These are phyloP conservation scores for Eurotiales sp. DNA, from an alignment of 2,329 filamentous ascomycete genomes.

Conservation along the genomic window DNA sequence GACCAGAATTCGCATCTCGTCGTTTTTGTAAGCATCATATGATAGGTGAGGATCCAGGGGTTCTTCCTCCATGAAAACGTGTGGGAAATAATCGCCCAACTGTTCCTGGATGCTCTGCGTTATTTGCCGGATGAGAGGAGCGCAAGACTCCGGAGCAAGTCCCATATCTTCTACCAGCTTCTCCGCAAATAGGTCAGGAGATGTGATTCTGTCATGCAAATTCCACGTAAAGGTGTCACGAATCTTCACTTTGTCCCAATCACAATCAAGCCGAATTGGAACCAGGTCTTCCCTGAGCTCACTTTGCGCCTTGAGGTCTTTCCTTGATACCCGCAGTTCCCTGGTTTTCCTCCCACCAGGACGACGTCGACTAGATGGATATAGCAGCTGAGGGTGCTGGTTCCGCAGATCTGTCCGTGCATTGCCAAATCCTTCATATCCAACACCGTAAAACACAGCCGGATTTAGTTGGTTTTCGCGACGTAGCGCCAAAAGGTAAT, in stretches of 20 bases:
- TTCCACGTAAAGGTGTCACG: slow-evolving; percentile 99
- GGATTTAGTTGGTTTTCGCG: slow-evolving; percentile 56
- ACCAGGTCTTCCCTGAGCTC: slow-evolving; percentile 90
- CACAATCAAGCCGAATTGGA: slow-evolving; percentile 85
- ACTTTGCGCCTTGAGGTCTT: slow-evolving; percentile 78
- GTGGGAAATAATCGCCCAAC: slow-evolving; percentile 87
- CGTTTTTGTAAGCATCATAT: slow-evolving; percentile 94
- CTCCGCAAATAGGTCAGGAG: slow-evolving; percentile 76
- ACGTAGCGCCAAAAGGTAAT: slow-evolving; percentile 66
- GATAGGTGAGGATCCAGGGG: slow-evolving; percentile 84
- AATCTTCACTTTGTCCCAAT: slow-evolving; percentile 91
- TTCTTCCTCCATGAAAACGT: slow-evolving; percentile 84
- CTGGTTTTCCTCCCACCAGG: slow-evolving; percentile 73
- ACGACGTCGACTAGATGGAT: slow-evolving; percentile 71
- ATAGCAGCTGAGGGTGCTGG: slow-evolving; percentile 66
- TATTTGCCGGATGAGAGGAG: slow-evolving; percentile 59
- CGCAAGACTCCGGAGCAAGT: slow-evolving; percentile 65
- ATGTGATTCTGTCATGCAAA: slow-evolving; percentile 80
- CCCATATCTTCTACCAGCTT: slow-evolving; percentile 83
- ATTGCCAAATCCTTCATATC: slow-evolving; percentile 88
- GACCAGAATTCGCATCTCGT: slow-evolving; percentile 94
- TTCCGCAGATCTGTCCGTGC: slow-evolving; percentile 69
- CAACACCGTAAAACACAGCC: slow-evolving; percentile 60
- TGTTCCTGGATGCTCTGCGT: slow-evolving; percentile 77
- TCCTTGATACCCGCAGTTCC: slow-evolving; percentile 68